phyloP scores from a whole-genome alignment of 208 protist species.

The Leptomonas pyrrhocoris region DNA sequence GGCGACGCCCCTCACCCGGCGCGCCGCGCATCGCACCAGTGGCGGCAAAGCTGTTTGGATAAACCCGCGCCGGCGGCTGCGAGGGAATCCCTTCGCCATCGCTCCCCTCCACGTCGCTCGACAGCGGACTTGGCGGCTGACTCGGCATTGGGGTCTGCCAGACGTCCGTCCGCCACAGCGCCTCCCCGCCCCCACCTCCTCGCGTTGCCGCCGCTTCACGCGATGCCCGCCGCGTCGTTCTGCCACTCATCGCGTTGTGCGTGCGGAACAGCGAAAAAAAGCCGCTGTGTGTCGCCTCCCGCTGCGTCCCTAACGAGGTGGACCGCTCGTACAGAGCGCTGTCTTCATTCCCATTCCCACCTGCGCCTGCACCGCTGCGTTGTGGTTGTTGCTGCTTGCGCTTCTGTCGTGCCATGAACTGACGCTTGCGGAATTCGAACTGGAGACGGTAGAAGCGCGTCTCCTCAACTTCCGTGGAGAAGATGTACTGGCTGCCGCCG shows the following conservation, averaged over 20 bases:
- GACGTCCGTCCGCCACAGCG: constrained; percentile 17
- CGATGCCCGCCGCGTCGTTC: background rate
- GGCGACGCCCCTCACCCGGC: background rate
- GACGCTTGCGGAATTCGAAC: constrained; percentile 63
- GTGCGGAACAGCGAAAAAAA: constrained; percentile 8
- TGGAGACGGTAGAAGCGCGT: constrained; percentile 75
- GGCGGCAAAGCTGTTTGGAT: background rate
- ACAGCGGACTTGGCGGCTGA: background rate
- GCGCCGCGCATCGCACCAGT: background rate
- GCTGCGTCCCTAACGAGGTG: background rate
- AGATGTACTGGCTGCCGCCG: constrained; percentile 92
- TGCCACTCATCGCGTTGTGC: constrained; percentile 11
- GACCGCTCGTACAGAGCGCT: too few species aligned
- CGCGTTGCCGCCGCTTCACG: background rate
- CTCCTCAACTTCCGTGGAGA: constrained; percentile 76
- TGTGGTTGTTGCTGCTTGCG: constrained; percentile 24
- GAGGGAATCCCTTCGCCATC: background rate
- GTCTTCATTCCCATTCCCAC: background rate
- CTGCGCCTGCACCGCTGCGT: background rate
- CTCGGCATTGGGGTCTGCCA: constrained; percentile 24
- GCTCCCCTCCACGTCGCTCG: background rate
- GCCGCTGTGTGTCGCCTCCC: constrained; percentile 10
- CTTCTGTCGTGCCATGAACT: constrained; percentile 65
- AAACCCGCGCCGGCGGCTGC: background rate
- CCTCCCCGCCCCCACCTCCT: background rate